Conservation (phyloP, 73 alveolate genomes). For the Blepharisma japonicum region DNA sequence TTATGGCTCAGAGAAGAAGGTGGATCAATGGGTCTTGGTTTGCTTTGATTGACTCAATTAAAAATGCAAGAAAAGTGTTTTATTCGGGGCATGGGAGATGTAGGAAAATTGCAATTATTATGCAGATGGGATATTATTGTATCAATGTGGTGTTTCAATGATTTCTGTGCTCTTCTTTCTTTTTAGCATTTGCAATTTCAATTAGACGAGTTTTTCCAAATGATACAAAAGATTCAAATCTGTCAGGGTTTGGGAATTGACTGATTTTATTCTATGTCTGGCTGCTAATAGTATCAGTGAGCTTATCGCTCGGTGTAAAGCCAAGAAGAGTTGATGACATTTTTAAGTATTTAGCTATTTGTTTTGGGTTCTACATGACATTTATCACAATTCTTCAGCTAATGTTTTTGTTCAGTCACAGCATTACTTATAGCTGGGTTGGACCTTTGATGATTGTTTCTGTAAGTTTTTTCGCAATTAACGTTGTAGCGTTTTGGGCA, state of each 20-base stretch:
- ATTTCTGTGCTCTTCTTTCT: background rate
- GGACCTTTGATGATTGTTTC: background rate
- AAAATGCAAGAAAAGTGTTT: background rate
- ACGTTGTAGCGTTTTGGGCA: background rate
- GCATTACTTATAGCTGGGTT: background rate
- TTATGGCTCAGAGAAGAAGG: conserved; percentile 29
- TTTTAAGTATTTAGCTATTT: background rate
- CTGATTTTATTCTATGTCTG: background rate
- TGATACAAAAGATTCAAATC: background rate
- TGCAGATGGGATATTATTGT: conserved; percentile 6
- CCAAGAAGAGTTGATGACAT: background rate
- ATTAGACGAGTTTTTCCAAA: conserved; percentile 1
- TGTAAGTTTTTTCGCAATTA: background rate
- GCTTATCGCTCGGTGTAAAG: background rate
- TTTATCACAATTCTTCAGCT: background rate
- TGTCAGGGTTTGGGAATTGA: background rate
- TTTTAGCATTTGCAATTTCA: background rate
- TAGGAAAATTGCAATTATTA: background rate
- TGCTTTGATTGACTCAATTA: conserved; percentile 20
- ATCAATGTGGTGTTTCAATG: background rate
- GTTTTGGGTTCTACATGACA: background rate
- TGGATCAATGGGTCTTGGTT: conserved; percentile 34
- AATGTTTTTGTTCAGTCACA: background rate
- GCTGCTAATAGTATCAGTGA: background rate
- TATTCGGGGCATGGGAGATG: background rate